A percentile compares a stretch with the other conserved stretches of the same genome.
phyloP scores from a whole-genome alignment of 108 stramenopile species.

The Cyclotella sp. region DNA sequence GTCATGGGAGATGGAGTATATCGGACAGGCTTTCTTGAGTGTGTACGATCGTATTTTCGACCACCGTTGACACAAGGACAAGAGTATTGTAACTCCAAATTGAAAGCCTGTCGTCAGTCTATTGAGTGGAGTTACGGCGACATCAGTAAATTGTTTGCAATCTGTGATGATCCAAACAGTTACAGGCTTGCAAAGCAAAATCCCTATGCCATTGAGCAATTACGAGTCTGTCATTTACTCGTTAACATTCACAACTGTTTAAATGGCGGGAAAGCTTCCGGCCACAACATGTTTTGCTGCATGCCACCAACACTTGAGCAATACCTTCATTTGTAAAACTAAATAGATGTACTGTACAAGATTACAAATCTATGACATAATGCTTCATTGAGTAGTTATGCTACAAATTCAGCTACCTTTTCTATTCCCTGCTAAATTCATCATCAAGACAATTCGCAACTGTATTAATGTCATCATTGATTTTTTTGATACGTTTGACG shows the following conservation, averaged over 20 bases:
- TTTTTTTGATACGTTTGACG: neutral
- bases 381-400: neutral
- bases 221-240: slow-evolving; percentile 23
- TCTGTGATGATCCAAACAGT: slow-evolving; percentile 6
- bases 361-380: neutral
- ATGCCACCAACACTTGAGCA: neutral
- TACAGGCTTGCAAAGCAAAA: slow-evolving; percentile 15
- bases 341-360: neutral
- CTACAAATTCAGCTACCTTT: slow-evolving; percentile 1
- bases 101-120: neutral
- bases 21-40: neutral
- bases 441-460: slow-evolving; percentile 2
- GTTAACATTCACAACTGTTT: slow-evolving; percentile 26
- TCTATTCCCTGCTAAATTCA: neutral
- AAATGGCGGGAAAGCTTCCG: slow-evolving; percentile 12
- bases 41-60: neutral
- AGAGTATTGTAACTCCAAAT: neutral
- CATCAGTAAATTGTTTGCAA: slow-evolving; percentile 19
- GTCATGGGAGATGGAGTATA: neutral
- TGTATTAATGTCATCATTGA: neutral
- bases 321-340: slow-evolving; percentile 1
- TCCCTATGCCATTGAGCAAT: slow-evolving; percentile 27
- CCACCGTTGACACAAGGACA: neutral
- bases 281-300: neutral
- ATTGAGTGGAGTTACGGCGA: slow-evolving; percentile 28